phyloP scores from a whole-genome alignment of 2,329 filamentous ascomycete species.

The Fusarium protoensiforme region DNA sequence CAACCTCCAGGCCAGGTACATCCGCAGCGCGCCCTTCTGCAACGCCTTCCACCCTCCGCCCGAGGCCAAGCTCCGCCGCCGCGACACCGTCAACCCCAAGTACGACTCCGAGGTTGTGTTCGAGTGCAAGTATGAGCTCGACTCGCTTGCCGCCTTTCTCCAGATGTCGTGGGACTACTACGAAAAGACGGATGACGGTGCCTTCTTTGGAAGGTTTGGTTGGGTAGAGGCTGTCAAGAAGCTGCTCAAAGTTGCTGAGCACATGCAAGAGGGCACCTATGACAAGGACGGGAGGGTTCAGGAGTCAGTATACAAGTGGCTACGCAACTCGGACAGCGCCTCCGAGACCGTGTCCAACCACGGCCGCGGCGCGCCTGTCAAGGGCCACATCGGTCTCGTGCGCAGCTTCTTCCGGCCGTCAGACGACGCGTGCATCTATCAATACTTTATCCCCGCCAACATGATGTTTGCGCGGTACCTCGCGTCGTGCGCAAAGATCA shows the following conservation, averaged over 20 bases:
- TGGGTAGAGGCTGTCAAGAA: conserved; percentile 80
- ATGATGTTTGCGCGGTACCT: conserved; percentile 82
- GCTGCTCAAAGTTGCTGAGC: conserved; percentile 74
- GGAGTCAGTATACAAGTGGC: conserved; percentile 77
- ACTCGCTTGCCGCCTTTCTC: conserved; percentile 89
- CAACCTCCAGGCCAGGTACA: conserved; percentile 79
- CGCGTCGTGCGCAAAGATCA: conserved; percentile 58
- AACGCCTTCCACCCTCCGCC: conserved; percentile 93
- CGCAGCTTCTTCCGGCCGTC: conserved; percentile 90
- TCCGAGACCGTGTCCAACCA: conserved; percentile 84
- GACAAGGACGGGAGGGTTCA: conserved; percentile 66
- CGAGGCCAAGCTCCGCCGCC: conserved; percentile 63
- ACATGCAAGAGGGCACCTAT: conserved; percentile 82
- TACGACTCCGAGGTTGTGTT: conserved; percentile 80
- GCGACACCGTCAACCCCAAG: conserved; percentile 71
- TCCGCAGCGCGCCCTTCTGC: conserved; percentile 81
- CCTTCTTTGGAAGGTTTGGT: conserved; percentile 77
- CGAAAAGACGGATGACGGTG: conserved; percentile 75
- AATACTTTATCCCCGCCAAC: conserved; percentile 90
- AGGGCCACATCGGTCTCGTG: conserved; percentile 81
- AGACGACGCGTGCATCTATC: conserved; percentile 87
- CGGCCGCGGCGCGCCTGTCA: conserved; percentile 84
- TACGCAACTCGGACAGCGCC: conserved; percentile 75
- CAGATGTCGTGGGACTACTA: conserved; percentile 85
- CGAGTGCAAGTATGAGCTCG: conserved; percentile 96